Conservation (phyloP, 2,329 filamentous ascomycete genomes). For the Fusarium torreyae region DNA sequence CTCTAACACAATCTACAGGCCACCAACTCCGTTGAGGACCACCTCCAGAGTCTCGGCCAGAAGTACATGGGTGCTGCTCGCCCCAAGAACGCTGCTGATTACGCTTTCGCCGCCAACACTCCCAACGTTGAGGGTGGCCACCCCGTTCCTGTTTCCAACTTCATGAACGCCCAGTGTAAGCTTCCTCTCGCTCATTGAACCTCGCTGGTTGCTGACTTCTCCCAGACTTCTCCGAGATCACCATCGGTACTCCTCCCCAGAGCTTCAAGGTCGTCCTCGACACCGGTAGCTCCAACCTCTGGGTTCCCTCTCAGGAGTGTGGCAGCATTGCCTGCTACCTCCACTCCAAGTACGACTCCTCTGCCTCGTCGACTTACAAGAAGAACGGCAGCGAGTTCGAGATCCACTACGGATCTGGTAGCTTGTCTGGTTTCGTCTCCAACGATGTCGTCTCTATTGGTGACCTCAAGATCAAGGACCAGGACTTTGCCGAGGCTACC, state of each 20-base stretch:
- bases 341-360: slow-evolving; percentile 96
- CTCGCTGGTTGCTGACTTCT: slow-evolving; percentile 30
- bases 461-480: slow-evolving; percentile 87
- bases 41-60: slow-evolving; percentile 87
- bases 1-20: slow-evolving; percentile 66
- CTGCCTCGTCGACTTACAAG: slow-evolving; percentile 90
- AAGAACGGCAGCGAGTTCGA: slow-evolving; percentile 93
- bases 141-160: slow-evolving; percentile 93
- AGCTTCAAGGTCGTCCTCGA: slow-evolving; percentile 98
- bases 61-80: slow-evolving; percentile 89
- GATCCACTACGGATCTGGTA: slow-evolving; percentile 96
- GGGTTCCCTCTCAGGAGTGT: slow-evolving; percentile 94
- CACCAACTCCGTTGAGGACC: slow-evolving; percentile 82
- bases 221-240: slow-evolving; percentile 96
- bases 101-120: slow-evolving; percentile 84
- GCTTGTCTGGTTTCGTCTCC: slow-evolving; percentile 93
- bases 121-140: slow-evolving; percentile 78
- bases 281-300: slow-evolving; percentile 98
- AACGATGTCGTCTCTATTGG: slow-evolving; percentile 90
- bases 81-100: slow-evolving; percentile 77
- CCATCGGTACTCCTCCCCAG: slow-evolving; percentile 92
- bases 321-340: slow-evolving; percentile 98
- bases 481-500: slow-evolving; percentile 97
- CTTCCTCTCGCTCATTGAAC: slow-evolving; percentile 29
- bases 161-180: slow-evolving; percentile 98